These are phyloP conservation scores for Paecilomyces variotii DNA, from an alignment of 2,329 filamentous ascomycete genomes.

Conservation along the genomic window DNA sequence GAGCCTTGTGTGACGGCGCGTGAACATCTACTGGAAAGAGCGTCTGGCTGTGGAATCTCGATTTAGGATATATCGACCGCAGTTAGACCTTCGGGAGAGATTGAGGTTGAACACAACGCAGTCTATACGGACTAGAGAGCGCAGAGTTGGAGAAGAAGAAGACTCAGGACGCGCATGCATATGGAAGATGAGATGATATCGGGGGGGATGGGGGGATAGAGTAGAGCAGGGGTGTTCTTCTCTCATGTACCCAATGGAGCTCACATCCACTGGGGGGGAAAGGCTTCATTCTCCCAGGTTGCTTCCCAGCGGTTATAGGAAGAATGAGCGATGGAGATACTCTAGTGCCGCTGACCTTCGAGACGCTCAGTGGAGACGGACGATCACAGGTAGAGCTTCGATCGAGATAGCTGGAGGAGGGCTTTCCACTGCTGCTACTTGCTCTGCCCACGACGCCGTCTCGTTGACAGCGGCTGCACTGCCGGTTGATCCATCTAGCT, in stretches of 20 bases:
- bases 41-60: not conserved
- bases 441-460: not conserved
- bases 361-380: conserved; percentile 22
- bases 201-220: not conserved
- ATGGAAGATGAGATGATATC: not conserved
- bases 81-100: not conserved
- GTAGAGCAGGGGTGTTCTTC: not conserved
- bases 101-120: not conserved
- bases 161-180: not conserved
- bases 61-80: not conserved
- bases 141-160: not conserved
- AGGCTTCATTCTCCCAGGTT: conserved; percentile 18
- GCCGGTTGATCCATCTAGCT: not conserved
- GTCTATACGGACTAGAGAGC: not conserved
- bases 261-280: conserved; percentile 16
- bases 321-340: not conserved
- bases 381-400: not conserved
- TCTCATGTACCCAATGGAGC: conserved; percentile 6
- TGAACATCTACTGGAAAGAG: not conserved
- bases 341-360: conserved; percentile 12
- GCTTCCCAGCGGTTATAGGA: not conserved
- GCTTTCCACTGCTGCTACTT: not conserved
- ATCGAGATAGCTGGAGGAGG: not conserved
- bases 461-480: not conserved
- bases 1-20: not conserved